phyloP scores from a whole-genome alignment of 129 eudicot genomes.

The Arctium minus region DNA sequence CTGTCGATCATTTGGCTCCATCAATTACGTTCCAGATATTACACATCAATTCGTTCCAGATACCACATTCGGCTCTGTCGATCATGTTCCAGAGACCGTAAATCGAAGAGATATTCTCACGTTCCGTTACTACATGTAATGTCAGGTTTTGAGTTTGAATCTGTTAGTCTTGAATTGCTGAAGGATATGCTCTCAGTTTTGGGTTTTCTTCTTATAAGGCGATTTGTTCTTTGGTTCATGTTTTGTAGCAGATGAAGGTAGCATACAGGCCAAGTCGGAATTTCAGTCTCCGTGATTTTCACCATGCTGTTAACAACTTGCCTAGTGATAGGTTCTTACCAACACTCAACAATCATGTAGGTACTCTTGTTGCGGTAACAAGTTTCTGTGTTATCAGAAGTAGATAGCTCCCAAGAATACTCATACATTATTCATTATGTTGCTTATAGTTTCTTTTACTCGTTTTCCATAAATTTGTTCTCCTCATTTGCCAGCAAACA shows the following conservation, averaged over 20 bases:
- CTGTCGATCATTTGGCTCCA: too few species aligned
- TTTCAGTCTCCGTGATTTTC: conserved; percentile 90
- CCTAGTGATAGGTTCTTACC: conserved; percentile 70
- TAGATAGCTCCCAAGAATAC: background rate
- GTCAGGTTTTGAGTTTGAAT: background rate
- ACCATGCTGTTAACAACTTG: conserved; percentile 81
- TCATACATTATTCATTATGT: background rate
- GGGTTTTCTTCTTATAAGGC: background rate
- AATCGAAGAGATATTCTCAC: too few species aligned
- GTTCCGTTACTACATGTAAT: background rate
- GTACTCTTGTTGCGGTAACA: conserved; percentile 45
- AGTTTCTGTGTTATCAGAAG: background rate
- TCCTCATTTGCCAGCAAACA: conserved; percentile 31
- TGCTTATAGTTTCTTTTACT: background rate
- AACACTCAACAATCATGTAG: conserved; percentile 39
- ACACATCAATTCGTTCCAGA: too few species aligned
- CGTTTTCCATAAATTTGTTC: background rate
- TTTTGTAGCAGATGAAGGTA: conserved; percentile 64
- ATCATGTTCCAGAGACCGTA: too few species aligned
- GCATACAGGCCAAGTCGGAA: conserved; percentile 77
- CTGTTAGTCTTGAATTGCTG: conserved; percentile 1
- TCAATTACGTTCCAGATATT: too few species aligned
- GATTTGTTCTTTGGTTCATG: conserved; percentile 2
- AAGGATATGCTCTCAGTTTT: conserved; percentile 3
- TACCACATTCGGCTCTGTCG: too few species aligned